Evolutionary conservation across 345 rosid species (phyloP), one percentile per base, ranked within the genome.

Genomic region (Alliaria petiolata): DNA sequence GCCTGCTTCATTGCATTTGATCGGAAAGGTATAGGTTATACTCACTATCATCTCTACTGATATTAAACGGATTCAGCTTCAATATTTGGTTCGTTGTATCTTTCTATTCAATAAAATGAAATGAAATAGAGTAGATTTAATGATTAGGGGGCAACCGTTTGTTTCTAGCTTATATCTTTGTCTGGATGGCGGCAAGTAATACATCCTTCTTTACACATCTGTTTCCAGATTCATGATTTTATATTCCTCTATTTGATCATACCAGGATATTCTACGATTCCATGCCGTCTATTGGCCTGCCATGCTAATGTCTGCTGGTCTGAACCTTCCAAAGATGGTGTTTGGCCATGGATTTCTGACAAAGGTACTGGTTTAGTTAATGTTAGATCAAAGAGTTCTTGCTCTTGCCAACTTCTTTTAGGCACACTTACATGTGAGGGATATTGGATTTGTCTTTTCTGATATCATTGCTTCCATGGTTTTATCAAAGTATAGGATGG

Each of bases 241-340:
- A 56, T 57, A 28, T 46, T 12, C 44, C 11, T 38, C 26, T 56
- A 8, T 5, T 11, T 30, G 22, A 39, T 14, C 7, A 38, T 10
- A 6, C 22, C 14, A 93, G 98, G 98, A 93, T 75, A 93, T 93
- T 80, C 81, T 93, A 70, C 87, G 97, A 19, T 93, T 93, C 69
- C 97, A 93, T 52, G 97, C 98, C 0, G 97, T 93, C 72, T 93
- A 93, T 72, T 93, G 98, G 97, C 98, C 98, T 36, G 98, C 98
- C 40, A 93, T 93, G 97, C 79, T 93, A 44, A 84, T 93, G 91
- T 89, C 96, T 77, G 98, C 97, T 76, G 96, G 92, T 71, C 62
- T 93, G 28, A 78, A 72, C 45, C 86, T 91, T 80, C 97, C 98
- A 7, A 85, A 83, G 82, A 84, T 58, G 83, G 95, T 93, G 63